Evolutionary conservation across 148 eudicot genomes (phyloP).

Genomic region (Chenopodium berlandieri): DNA sequence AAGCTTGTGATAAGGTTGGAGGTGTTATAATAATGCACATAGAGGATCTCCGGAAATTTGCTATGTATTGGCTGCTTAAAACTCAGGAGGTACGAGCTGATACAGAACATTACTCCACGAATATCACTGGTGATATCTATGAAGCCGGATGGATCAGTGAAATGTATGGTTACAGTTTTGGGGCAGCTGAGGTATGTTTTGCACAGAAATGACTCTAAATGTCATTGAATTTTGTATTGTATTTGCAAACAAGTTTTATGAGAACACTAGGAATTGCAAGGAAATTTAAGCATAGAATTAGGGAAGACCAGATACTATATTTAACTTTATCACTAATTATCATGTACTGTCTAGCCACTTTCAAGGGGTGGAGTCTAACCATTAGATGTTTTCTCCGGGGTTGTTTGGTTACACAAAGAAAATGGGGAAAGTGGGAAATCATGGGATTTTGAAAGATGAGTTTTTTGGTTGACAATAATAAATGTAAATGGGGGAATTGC

Average conservation of each 20-base stretch:
- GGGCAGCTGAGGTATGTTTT: constrained; percentile 83
- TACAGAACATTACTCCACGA: constrained; percentile 73
- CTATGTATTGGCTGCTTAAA: constrained; percentile 80
- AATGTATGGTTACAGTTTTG: constrained; percentile 96
- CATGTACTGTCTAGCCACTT: not conserved
- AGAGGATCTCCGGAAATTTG: constrained; percentile 81
- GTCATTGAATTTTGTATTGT: not conserved
- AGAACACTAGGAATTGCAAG: not conserved
- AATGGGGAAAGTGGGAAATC: too few relatives aligned
- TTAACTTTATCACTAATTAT: too few relatives aligned
- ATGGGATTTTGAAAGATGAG: too few relatives aligned
- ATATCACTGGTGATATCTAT: constrained; percentile 84
- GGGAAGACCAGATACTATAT: not conserved
- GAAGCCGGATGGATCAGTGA: constrained; percentile 97
- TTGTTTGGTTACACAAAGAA: too few relatives aligned
- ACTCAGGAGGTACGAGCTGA: constrained; percentile 94
- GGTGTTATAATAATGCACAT: constrained; percentile 95
- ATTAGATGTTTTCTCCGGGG: not conserved
- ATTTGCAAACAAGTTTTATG: not conserved
- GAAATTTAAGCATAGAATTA: not conserved
- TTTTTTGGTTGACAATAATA: too few relatives aligned
- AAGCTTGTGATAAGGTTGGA: constrained; percentile 94
- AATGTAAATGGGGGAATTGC: too few relatives aligned
- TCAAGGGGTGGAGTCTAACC: not conserved
- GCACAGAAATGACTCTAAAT: not conserved